Percentiles rank a stretch among this genome's conserved stretches.
These are phyloP conservation scores for Firmiana major DNA, from an alignment of 345 rosid genomes.

Conservation along the genomic window DNA sequence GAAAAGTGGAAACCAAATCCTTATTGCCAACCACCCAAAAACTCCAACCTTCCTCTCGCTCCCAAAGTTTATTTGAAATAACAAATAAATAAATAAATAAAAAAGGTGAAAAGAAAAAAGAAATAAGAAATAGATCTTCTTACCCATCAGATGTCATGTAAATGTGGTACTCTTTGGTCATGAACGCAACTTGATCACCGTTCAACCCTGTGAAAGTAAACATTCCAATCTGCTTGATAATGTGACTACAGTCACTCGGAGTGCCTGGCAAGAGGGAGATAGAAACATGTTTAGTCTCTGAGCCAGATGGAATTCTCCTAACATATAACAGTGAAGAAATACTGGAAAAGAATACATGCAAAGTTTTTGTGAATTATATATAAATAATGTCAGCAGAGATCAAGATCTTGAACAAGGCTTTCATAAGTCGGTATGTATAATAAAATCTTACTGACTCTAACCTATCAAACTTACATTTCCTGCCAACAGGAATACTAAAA, in stretches of 20 bases:
- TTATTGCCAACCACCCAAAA: background rate
- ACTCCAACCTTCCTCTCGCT: background rate
- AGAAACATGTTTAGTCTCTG: background rate
- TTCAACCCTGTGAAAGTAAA: slow-evolving; percentile 66
- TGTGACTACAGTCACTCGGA: slow-evolving; percentile 82
- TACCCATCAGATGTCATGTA: slow-evolving; percentile 82
- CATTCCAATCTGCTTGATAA: slow-evolving; percentile 74
- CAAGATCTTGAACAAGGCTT: background rate
- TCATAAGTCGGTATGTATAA: background rate
- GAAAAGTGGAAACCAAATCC: background rate
- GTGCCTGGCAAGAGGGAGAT: slow-evolving; percentile 43
- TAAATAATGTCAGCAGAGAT: background rate
- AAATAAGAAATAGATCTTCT: slow-evolving; percentile 7
- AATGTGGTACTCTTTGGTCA: slow-evolving; percentile 63
- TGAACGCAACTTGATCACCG: slow-evolving; percentile 63
- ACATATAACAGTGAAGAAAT: background rate
- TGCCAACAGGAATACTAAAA: background rate
- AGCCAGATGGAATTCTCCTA: background rate
- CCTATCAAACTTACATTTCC: background rate
- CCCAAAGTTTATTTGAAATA: background rate
- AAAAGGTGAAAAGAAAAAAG: background rate
- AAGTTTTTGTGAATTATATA: background rate
- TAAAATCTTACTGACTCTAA: background rate
- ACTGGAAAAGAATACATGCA: background rate
- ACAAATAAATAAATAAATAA: background rate